Evolutionary conservation across 306 rosid species (phyloP).

Genomic region (Acacia acuminata): DNA sequence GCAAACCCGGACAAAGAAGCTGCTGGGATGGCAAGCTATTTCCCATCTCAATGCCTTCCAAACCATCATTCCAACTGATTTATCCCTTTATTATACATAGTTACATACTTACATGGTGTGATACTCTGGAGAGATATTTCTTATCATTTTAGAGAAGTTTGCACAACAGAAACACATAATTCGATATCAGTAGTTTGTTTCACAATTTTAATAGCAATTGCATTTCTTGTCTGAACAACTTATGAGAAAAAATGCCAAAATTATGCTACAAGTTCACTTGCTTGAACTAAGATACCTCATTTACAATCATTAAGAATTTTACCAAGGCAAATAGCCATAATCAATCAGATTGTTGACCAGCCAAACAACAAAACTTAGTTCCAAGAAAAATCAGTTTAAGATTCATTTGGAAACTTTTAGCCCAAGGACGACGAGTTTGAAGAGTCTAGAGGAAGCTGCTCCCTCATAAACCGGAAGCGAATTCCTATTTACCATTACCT

Average conservation of each 20-base stretch:
- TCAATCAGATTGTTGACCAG: neutral
- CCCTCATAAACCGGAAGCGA: neutral
- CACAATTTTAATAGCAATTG: neutral
- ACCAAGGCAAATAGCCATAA: neutral
- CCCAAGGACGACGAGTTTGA: neutral
- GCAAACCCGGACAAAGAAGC: neutral
- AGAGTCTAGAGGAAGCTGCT: neutral
- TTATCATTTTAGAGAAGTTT: neutral
- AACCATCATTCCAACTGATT: neutral
- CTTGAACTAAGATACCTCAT: neutral
- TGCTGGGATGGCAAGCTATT: neutral
- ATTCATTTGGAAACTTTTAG: neutral
- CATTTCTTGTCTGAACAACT: neutral
- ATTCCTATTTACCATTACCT: slow-evolving; percentile 46
- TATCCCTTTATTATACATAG: neutral
- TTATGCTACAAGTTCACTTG: neutral
- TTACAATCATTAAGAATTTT: neutral
- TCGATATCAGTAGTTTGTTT: neutral
- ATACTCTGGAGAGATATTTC: neutral
- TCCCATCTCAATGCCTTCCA: neutral
- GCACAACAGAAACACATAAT: neutral
- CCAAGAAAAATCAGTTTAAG: neutral
- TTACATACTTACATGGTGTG: neutral
- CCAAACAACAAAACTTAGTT: neutral
- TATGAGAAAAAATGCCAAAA: neutral